These are phyloP conservation scores for Tetrapisispora iriomotensis DNA, from an alignment of 805 yeast genomes.

Conservation along the genomic window DNA sequence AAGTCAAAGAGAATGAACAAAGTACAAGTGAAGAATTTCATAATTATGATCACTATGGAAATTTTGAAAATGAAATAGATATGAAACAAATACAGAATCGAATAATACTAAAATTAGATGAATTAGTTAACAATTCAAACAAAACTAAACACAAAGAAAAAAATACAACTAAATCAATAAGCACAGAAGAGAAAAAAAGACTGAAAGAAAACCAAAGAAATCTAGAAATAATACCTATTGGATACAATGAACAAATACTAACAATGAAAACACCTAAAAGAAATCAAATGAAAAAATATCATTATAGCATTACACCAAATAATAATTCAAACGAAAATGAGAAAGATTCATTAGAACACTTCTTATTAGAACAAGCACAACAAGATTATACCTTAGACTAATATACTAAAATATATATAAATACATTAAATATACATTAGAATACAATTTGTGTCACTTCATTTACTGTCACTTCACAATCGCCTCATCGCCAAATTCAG, in stretches of 20 bases:
- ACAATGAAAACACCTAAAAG: background rate
- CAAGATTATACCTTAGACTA: background rate
- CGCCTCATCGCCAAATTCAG: too few relatives aligned
- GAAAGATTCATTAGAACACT: background rate
- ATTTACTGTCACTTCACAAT: too few relatives aligned
- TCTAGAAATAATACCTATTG: slow-evolving; percentile 3
- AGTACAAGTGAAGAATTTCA: background rate
- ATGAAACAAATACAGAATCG: slow-evolving; percentile 1
- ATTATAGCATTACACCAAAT: background rate
- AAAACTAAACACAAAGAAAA: background rate
- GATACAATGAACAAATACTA: background rate
- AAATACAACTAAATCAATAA: background rate
- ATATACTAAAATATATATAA: background rate
- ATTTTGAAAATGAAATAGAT: slow-evolving; percentile 1
- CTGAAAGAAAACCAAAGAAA: background rate
- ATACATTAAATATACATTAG: background rate
- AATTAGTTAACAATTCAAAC: slow-evolving; percentile 1
- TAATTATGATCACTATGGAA: too few relatives aligned
- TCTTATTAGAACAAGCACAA: background rate
- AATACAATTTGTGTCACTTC: too few relatives aligned
- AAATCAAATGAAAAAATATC: background rate
- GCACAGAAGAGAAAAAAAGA: background rate
- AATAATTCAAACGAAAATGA: background rate
- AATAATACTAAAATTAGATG: slow-evolving; percentile 1
- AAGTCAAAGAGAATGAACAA: background rate